A percentile compares a stretch with the other conserved stretches of the same genome.
These are phyloP conservation scores for Pulveroboletus sp. DNA, from an alignment of 768 basidiomycete genomes.

Conservation along the genomic window DNA sequence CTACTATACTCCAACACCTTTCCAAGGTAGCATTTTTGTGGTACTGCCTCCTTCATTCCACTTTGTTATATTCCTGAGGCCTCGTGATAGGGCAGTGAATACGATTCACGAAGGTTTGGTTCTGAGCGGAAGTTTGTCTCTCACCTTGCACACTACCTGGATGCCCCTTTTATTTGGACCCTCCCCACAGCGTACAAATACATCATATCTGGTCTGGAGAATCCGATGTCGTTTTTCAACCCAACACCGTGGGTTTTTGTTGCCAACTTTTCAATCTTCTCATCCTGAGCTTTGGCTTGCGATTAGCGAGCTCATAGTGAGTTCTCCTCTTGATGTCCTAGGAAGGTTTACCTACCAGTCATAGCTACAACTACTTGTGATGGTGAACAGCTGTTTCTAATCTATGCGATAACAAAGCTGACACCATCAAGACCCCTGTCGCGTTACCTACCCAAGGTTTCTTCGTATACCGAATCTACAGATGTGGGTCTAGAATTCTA, in stretches of 20 bases:
- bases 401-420: background rate
- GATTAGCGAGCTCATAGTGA: conserved; percentile 4
- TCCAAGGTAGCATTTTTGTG: conserved; percentile 3
- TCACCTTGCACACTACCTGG: background rate
- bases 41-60: background rate
- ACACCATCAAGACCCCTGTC: background rate
- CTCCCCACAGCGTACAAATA: conserved; percentile 2
- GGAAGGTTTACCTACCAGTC: background rate
- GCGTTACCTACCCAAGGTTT: conserved; percentile 5
- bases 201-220: background rate
- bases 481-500: background rate
- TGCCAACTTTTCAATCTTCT: background rate
- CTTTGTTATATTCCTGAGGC: background rate
- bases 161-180: background rate
- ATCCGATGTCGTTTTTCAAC: background rate
- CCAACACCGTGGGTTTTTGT: background rate
- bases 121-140: conserved; percentile 5
- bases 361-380: conserved; percentile 1
- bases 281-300: background rate
- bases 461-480: conserved; percentile 6
- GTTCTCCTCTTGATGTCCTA: background rate
- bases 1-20: background rate
- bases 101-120: conserved; percentile 5
- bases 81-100: background rate
- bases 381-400: background rate